Base-by-base conservation (phyloP, 345 rosid genomes). In the Salix dunnii region DNA sequence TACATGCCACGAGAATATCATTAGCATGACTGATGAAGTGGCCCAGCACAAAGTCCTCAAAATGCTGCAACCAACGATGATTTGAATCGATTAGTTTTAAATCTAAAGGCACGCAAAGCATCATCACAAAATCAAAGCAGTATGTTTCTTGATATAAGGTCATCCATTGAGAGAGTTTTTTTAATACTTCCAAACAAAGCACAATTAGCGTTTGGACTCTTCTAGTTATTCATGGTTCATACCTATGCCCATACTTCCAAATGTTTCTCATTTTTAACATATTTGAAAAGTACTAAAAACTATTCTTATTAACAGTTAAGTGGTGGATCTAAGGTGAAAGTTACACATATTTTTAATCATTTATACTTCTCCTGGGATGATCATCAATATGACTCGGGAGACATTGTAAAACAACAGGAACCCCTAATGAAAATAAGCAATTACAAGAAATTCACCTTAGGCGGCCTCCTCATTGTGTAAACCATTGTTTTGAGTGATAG, bases 401-500 rank as follows among this genome's bases (percentile, higher is more conserved):
- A 28, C 10, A 27, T 49, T 28, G 49, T 70, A 49, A 49, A 23
- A 28, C 36, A 14, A 12, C 14, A 70, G 6, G 42, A 35, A 16
- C 30, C 33, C 33, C 51, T 12, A 14, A 62, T 9, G 43, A 33
- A 74, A 67, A 46, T 30, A 60, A 72, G 64, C 40, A n/a, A 66
- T 68, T 33, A 68, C 46, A 49, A 42, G 25, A 68, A 75, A 62
- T 70, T 46, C 88, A 91, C 99, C 96, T 91, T 89, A 20, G 94
- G 99, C n/a, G 96, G 94, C 82, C 81, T 88, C 86, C 88, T 89
- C 85, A 95, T 81, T 61, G 85, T 62, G 84, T 87, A 89, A 55
- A 80, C 75, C 99, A 95, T 95, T 4, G 96, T 90, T 85, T 78
- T 90, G 66, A 93, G 78, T 25, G 94, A 90, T 64, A 86, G 82